These are phyloP conservation scores for Exophiala dermatitidis DNA, from an alignment of 2,329 filamentous ascomycete genomes.

Conservation along the genomic window DNA sequence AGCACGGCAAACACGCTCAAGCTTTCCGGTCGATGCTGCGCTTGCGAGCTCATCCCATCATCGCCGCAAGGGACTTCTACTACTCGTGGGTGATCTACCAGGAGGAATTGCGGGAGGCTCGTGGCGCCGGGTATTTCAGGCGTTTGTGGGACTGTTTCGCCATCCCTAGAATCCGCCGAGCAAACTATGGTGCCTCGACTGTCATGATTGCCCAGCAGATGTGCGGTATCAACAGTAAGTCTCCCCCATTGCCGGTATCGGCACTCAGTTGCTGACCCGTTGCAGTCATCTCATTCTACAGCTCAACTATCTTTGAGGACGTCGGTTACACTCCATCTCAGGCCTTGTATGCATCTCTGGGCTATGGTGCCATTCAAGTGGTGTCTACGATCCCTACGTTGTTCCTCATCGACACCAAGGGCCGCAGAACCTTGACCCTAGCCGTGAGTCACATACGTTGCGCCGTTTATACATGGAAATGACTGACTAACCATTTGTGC, in stretches of 20 bases:
- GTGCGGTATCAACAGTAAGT: slow-evolving; percentile 45
- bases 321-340: slow-evolving; percentile 46
- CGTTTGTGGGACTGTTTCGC: slow-evolving; percentile 54
- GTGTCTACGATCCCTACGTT: slow-evolving; percentile 58
- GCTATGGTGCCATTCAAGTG: slow-evolving; percentile 60
- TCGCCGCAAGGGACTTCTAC: slow-evolving; percentile 51
- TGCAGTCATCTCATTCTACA: slow-evolving; percentile 54
- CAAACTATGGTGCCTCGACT: slow-evolving; percentile 50
- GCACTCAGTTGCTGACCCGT: slow-evolving; percentile 35
- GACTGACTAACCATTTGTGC: slow-evolving; percentile 30
- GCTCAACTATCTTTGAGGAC: slow-evolving; percentile 55
- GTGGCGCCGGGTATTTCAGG: slow-evolving; percentile 45
- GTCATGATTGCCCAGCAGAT: slow-evolving; percentile 53
- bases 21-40: slow-evolving; percentile 45
- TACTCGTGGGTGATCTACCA: slow-evolving; percentile 54
- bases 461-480: background rate
- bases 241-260: slow-evolving; percentile 37
- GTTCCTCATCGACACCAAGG: slow-evolving; percentile 60
- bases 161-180: slow-evolving; percentile 56
- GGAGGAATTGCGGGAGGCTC: slow-evolving; percentile 49
- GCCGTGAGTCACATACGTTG: background rate
- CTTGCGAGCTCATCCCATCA: slow-evolving; percentile 45
- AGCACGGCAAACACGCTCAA: slow-evolving; percentile 39
- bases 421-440: slow-evolving; percentile 51
- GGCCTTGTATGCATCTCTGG: slow-evolving; percentile 55